Evolutionary conservation across 805 yeast genomes (phyloP).

Genomic region (Huiozyma sinensis): DNA sequence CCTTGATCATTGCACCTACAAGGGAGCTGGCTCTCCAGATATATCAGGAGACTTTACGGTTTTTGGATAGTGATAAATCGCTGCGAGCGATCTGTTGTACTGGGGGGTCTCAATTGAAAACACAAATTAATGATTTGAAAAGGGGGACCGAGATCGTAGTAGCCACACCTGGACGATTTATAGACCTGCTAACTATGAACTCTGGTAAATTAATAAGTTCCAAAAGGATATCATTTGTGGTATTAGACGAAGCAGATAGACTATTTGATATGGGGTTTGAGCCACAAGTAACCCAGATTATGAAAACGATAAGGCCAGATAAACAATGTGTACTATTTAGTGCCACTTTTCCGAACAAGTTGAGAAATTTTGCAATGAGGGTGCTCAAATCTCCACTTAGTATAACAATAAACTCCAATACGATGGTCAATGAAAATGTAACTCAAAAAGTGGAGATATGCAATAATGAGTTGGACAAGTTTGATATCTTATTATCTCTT

Average conservation of each 20-base stretch:
- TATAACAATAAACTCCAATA: conserved; percentile 69
- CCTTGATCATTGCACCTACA: conserved; percentile 78
- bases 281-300: conserved; percentile 81
- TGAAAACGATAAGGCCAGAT: conserved; percentile 71
- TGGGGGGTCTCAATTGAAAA: conserved; percentile 79
- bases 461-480: conserved; percentile 42
- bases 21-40: conserved; percentile 87
- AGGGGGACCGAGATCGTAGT: conserved; percentile 72
- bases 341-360: conserved; percentile 80
- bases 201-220: conserved; percentile 61
- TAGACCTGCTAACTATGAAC: conserved; percentile 78
- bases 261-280: conserved; percentile 97
- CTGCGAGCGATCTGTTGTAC: conserved; percentile 68
- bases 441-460: conserved; percentile 60
- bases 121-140: conserved; percentile 71
- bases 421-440: conserved; percentile 73
- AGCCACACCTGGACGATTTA: conserved; percentile 92
- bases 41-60: conserved; percentile 49
- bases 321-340: conserved; percentile 84
- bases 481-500: conserved; percentile 41
- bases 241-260: conserved; percentile 91
- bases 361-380: conserved; percentile 64
- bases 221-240: conserved; percentile 64
- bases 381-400: conserved; percentile 57
- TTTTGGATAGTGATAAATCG: conserved; percentile 30